Percentiles rank a stretch among this genome's conserved stretches.
Evolutionary conservation across 257 asterid genomes (phyloP).

Genomic region (Gynochthodes officinalis): DNA sequence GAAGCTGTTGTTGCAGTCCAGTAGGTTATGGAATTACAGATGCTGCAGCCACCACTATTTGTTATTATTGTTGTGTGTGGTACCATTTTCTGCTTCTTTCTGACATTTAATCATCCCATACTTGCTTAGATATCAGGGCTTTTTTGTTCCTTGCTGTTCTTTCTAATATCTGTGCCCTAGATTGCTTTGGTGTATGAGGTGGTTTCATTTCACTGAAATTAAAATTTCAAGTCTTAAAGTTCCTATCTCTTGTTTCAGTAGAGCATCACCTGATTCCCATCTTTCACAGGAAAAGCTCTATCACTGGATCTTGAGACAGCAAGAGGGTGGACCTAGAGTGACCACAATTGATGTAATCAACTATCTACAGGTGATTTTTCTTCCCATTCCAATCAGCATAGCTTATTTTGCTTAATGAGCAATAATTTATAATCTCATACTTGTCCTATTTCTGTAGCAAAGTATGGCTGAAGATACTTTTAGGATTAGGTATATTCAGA

Average conservation of each 20-base stretch:
- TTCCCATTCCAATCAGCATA: background rate
- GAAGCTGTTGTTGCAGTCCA: background rate
- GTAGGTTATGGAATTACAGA: background rate
- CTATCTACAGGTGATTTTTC: slow-evolving; percentile 36
- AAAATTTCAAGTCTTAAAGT: background rate
- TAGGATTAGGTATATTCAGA: background rate
- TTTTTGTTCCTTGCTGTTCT: background rate
- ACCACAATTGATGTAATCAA: slow-evolving; percentile 34
- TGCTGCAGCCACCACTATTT: background rate
- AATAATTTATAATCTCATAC: background rate
- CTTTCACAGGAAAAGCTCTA: slow-evolving; percentile 39
- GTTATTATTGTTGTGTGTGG: background rate
- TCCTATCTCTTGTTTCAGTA: background rate
- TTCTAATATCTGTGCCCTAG: background rate
- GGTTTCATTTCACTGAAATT: background rate
- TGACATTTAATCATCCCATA: background rate
- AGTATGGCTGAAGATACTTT: background rate
- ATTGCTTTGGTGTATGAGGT: background rate
- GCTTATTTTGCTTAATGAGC: background rate
- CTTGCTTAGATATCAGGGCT: background rate
- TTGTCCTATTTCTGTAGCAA: background rate
- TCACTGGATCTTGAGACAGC: slow-evolving; percentile 46
- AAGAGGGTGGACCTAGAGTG: slow-evolving; percentile 47
- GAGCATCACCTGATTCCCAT: background rate
- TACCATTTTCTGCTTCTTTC: background rate